These are phyloP conservation scores for Cytidiella melzeri DNA, from an alignment of 768 basidiomycete genomes.

Conservation along the genomic window DNA sequence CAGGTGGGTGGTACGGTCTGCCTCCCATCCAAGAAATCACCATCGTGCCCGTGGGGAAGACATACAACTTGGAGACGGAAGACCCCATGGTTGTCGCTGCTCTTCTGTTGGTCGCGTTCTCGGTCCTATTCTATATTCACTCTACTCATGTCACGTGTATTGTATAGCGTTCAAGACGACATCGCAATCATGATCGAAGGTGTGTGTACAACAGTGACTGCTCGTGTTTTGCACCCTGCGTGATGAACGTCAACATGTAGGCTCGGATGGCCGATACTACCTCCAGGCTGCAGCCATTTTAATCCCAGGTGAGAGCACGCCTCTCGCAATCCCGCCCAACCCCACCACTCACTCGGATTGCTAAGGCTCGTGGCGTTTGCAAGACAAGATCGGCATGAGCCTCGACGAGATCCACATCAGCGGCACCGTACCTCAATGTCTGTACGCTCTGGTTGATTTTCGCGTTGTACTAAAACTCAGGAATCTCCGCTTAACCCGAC, in stretches of 20 bases:
- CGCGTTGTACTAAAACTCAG: neutral
- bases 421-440: slow-evolving; percentile 71
- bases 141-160: neutral
- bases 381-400: slow-evolving; percentile 69
- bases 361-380: slow-evolving; percentile 69
- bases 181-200: slow-evolving; percentile 26
- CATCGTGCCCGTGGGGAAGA: slow-evolving; percentile 41
- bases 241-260: slow-evolving; percentile 26
- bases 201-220: too few relatives aligned
- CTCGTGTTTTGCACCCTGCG: too few relatives aligned
- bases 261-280: slow-evolving; percentile 63
- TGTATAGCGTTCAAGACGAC: slow-evolving; percentile 19
- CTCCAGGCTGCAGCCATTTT: slow-evolving; percentile 70
- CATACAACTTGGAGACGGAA: slow-evolving; percentile 46
- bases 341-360: slow-evolving; percentile 4
- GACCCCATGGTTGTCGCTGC: slow-evolving; percentile 58
- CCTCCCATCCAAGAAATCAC: slow-evolving; percentile 46
- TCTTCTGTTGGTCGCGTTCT: slow-evolving; percentile 46
- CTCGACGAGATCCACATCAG: slow-evolving; percentile 67
- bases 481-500: neutral
- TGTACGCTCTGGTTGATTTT: slow-evolving; percentile 20
- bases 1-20: slow-evolving; percentile 34
- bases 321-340: neutral
- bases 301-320: slow-evolving; percentile 43
- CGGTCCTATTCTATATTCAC: neutral